phyloP scores from a whole-genome alignment of 1,284 basidiomycete genomes.

The Chalciporus sp. region DNA sequence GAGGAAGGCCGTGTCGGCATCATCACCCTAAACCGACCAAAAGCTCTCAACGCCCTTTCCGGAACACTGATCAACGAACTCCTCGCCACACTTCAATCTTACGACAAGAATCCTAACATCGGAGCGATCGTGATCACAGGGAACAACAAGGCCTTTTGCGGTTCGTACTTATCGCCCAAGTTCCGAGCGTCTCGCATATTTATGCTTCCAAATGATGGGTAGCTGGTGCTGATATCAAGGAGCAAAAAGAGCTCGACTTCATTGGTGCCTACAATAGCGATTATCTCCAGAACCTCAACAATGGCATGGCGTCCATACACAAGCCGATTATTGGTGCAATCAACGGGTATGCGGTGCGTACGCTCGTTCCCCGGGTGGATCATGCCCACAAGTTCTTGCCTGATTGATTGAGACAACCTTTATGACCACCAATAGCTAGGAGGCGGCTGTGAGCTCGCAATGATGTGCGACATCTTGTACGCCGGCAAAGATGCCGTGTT shows the following conservation, averaged over 20 bases:
- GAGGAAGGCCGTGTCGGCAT: no score
- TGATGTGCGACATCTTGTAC: constrained; percentile 57
- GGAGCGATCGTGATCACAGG: constrained; percentile 66
- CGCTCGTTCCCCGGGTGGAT: neutral
- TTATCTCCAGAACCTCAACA: constrained; percentile 61
- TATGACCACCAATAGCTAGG: constrained; percentile 46
- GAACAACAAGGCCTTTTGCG: constrained; percentile 59
- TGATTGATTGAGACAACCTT: neutral
- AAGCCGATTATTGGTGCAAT: constrained; percentile 71
- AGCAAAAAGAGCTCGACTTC: constrained; percentile 40
- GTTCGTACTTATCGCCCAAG: constrained; percentile 10
- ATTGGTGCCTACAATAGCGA: constrained; percentile 59
- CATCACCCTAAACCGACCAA: no score
- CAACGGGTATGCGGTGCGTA: constrained; percentile 60
- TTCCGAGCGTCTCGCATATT: neutral
- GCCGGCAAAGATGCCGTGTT: constrained; percentile 61
- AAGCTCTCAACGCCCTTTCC: no score
- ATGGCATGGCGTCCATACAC: constrained; percentile 47
- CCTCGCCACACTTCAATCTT: constrained; percentile 45
- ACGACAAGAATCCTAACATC: constrained; percentile 47
- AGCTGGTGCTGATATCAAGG: constrained; percentile 45
- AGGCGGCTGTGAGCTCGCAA: constrained; percentile 67
- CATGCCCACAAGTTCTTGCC: no score
- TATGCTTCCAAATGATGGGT: neutral
- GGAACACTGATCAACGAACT: constrained; percentile 48